phyloP scores from a whole-genome alignment of 2,329 filamentous ascomycete genomes.

The Pestalotiopsis sp. region DNA sequence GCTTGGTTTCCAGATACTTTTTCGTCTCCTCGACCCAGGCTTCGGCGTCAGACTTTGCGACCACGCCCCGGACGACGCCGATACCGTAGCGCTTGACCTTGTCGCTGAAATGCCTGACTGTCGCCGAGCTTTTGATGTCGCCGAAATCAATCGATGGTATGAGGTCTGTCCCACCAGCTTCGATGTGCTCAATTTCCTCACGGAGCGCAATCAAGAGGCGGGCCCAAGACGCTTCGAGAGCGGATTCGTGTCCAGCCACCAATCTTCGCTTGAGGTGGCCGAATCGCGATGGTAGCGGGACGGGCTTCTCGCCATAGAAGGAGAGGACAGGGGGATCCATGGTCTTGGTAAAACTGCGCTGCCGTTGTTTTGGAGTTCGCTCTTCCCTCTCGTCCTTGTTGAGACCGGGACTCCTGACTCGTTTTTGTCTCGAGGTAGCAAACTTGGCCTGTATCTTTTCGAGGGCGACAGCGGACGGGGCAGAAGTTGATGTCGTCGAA shows the following conservation, averaged over 20 bases:
- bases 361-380: slow-evolving; percentile 31
- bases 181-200: slow-evolving; percentile 55
- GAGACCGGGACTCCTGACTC: slow-evolving; percentile 25
- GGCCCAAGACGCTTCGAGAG: slow-evolving; percentile 56
- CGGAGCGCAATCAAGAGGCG: slow-evolving; percentile 54
- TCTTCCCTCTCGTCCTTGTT: slow-evolving; percentile 29
- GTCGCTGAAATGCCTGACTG: slow-evolving; percentile 56
- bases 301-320: slow-evolving; percentile 59
- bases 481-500: slow-evolving; percentile 20
- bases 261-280: slow-evolving; percentile 58
- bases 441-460: slow-evolving; percentile 14
- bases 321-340: slow-evolving; percentile 56
- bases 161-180: slow-evolving; percentile 50
- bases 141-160: slow-evolving; percentile 58
- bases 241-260: slow-evolving; percentile 56
- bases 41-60: slow-evolving; percentile 59
- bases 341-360: slow-evolving; percentile 32
- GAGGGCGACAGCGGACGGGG: slow-evolving; percentile 15
- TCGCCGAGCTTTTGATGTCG: slow-evolving; percentile 49
- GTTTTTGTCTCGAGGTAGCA: slow-evolving; percentile 25
- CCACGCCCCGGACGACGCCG: slow-evolving; percentile 66
- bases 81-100: slow-evolving; percentile 65
- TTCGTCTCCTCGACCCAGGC: slow-evolving; percentile 61
- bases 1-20: slow-evolving; percentile 57
- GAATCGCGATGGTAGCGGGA: slow-evolving; percentile 62